Conservation (phyloP, 345 rosid genomes). For the Acer campestre region DNA sequence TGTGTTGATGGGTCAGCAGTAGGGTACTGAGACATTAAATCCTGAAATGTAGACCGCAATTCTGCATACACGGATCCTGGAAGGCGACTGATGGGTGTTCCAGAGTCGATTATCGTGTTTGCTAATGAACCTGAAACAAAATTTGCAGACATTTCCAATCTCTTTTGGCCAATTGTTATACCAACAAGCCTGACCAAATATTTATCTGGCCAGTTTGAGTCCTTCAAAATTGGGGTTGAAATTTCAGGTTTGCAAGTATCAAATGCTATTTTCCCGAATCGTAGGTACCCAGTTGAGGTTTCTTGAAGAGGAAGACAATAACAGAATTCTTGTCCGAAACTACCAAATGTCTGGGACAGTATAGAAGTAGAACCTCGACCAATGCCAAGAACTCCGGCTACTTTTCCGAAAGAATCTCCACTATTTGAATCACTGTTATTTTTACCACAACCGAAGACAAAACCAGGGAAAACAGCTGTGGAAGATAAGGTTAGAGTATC, state of each 20-base stretch:
- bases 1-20: no score
- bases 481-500: constrained; percentile 21
- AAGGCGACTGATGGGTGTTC: no score
- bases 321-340: constrained; percentile 13
- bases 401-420: constrained; percentile 5
- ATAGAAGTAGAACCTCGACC: constrained; percentile 11
- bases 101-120: no score
- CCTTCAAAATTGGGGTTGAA: background rate
- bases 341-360: constrained; percentile 9
- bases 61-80: no score
- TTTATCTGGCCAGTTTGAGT: background rate
- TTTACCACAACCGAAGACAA: constrained; percentile 25
- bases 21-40: constrained; percentile 20
- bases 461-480: background rate
- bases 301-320: constrained; percentile 28
- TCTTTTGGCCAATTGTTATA: constrained; percentile 14
- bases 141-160: constrained; percentile 7
- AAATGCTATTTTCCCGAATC: constrained; percentile 17
- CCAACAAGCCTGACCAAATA: constrained; percentile 28
- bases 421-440: background rate
- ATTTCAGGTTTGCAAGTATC: constrained; percentile 13
- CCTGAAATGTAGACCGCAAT: background rate
- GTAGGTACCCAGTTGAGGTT: background rate
- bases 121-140: no score
- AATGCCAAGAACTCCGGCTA: constrained; percentile 29